These are phyloP conservation scores for Gracilariopsis chorda DNA, from an alignment of 23 red algal genomes.

Conservation along the genomic window DNA sequence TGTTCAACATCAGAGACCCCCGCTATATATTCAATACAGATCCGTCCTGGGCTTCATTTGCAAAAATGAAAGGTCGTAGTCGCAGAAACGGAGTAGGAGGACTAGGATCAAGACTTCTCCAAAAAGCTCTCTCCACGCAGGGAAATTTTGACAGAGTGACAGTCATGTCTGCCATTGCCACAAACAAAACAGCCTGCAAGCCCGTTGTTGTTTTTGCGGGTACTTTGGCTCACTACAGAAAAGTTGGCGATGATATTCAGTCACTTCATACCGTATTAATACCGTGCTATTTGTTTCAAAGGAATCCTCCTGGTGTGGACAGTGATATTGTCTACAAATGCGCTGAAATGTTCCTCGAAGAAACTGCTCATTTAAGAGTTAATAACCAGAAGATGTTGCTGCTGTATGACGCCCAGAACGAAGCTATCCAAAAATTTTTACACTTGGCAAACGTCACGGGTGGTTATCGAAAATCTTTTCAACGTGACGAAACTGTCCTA, in stretches of 20 bases:
- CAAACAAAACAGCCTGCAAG: background rate
- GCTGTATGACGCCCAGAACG: too few species aligned
- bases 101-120: too few species aligned
- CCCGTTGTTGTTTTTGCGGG: background rate
- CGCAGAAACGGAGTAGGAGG: background rate
- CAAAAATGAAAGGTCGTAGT: background rate
- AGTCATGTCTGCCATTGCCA: background rate
- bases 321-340: background rate
- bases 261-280: background rate
- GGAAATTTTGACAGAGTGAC: background rate
- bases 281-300: background rate
- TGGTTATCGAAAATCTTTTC: too few species aligned
- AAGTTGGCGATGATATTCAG: background rate
- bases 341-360: background rate
- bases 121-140: background rate
- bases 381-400: too few species aligned
- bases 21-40: background rate
- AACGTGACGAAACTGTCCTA: too few species aligned
- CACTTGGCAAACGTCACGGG: too few species aligned
- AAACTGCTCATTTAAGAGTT: background rate
- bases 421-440: too few species aligned
- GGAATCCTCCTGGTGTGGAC: background rate
- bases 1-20: background rate
- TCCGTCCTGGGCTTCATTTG: background rate
- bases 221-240: background rate